Conservation (phyloP, 2,329 filamentous ascomycete species). For the Botrytis porri region DNA sequence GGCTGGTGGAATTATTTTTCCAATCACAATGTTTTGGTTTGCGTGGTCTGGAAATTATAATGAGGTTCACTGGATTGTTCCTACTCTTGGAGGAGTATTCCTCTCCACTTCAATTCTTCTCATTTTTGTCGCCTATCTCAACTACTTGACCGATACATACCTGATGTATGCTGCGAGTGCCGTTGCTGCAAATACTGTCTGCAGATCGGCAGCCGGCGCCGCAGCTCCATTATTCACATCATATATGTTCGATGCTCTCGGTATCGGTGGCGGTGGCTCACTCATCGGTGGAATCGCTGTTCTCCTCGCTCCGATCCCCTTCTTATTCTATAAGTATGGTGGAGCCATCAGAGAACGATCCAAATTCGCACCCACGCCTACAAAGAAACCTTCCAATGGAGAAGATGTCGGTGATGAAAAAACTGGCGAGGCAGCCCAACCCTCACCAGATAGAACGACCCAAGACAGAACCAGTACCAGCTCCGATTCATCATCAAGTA, state of each 20-base stretch:
- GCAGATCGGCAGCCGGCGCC: conserved; percentile 62
- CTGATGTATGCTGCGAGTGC: conserved; percentile 45
- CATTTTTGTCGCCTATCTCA: conserved; percentile 55
- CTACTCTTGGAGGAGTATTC: conserved; percentile 45
- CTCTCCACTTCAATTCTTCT: conserved; percentile 43
- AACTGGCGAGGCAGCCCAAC: not conserved
- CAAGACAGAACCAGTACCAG: not conserved
- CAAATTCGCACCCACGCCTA: conserved; percentile 32
- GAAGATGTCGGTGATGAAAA: not conserved
- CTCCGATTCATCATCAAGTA: conserved; percentile 37
- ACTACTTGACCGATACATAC: conserved; percentile 50
- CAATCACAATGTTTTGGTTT: conserved; percentile 50
- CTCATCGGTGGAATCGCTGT: conserved; percentile 50
- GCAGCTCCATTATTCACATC: conserved; percentile 60
- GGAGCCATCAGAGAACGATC: conserved; percentile 35
- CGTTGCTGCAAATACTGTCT: conserved; percentile 61
- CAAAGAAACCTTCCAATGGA: not conserved
- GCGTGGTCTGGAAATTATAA: conserved; percentile 50
- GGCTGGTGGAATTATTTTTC: conserved; percentile 51
- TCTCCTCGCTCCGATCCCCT: conserved; percentile 33
- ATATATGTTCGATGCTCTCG: conserved; percentile 44
- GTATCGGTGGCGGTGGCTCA: conserved; percentile 51
- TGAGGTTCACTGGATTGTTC: conserved; percentile 47
- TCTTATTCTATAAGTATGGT: conserved; percentile 37
- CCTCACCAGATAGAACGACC: not conserved